Evolutionary conservation across 495 filamentous ascomycete species (phyloP), one percentile per base, ranked within the genome.

Genomic region (Chaetomium fimeti): DNA sequence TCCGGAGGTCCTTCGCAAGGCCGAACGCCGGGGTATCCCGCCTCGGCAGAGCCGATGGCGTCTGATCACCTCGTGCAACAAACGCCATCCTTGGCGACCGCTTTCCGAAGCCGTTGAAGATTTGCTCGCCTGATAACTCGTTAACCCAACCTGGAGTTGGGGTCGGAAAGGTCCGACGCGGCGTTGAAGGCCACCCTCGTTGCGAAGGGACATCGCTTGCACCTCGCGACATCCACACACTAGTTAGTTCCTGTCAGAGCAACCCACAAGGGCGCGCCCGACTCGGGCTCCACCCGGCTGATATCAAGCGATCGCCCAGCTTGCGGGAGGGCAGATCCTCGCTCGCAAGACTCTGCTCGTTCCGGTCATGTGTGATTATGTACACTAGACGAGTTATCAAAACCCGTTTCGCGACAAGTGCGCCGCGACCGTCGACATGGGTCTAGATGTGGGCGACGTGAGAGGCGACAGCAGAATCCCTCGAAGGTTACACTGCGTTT

Each of bases 41-140:
- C 55, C 56, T 59, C 36, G 62, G 55, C 28, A 43, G 45, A 64
- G 20, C 47, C 32, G 56, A 43, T 15, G 47, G 55, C 36, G 55
- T 64, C 54, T 59, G 48, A 64, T 59, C 62, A 47, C 20, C 55
- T 53, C 27, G 55, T 64, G 62, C 45, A 57, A 59, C 62, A 59
- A 36, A 32, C 47, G 47, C 54, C 28, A 36, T 28, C 28, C 52
- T 47, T 48, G 61, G 53, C 53, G 9, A 11, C 45, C 43, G 43
- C 29, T 22, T 47, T 56, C 25, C 42, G 40, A 55, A 47, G 48
- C 60, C 58, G 18, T 51, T 51, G 43, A 22, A 49, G 25, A 45
- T 9, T 32, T 32, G 52, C 51, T 53, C 40, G 25, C 13, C 27
- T 36, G 32, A 36, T 11, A 11, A 11, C 32, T n/a, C n/a, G n/a